Conservation (phyloP, 192 early-diverging fungal species). For the Geranomyces michiganensis region DNA sequence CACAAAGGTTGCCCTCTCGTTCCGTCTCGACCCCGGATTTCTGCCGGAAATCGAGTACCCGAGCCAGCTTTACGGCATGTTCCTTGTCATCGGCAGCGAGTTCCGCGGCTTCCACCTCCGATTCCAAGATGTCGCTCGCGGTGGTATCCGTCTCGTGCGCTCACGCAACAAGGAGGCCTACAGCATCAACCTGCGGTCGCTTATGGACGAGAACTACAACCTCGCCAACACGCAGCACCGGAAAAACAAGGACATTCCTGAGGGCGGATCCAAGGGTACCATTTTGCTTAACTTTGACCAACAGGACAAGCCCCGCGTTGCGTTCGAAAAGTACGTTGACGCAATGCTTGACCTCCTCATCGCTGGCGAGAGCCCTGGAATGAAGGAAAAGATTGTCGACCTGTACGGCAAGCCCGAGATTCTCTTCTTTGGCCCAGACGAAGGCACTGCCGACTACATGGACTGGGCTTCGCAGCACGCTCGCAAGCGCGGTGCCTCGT, state of each 20-base stretch:
- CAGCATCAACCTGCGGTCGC: conserved; percentile 93
- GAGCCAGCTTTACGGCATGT: conserved; percentile 86
- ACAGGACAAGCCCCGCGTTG: conserved; percentile 91
- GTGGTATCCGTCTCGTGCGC: conserved; percentile 96
- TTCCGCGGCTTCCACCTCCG: conserved; percentile 99
- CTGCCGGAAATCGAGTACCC: conserved; percentile 96
- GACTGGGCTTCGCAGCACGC: conserved; percentile 99
- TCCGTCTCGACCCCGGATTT: conserved; percentile 93
- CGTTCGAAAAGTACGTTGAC: conserved; percentile 99
- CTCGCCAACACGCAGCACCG: conserved; percentile 95
- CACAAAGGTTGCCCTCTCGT: conserved; percentile 99
- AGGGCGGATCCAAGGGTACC: conserved; percentile 98
- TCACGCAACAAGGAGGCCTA: conserved; percentile 96
- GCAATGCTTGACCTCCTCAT: conserved; percentile 91
- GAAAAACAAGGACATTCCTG: conserved; percentile 99
- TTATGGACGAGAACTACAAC: conserved; percentile 99
- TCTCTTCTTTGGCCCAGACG: conserved; percentile 98
- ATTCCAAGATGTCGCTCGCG: conserved; percentile 96
- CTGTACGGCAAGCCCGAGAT: conserved; percentile 90
- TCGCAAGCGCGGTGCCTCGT: conserved; percentile 79
- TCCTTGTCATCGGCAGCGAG: conserved; percentile 94
- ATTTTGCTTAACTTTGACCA: conserved; percentile 91
- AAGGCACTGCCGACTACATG: conserved; percentile 98
- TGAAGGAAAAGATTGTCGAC: conserved; percentile 97
- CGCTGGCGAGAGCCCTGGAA: conserved; percentile 88